Evolutionary conservation across 148 eudicot genomes (phyloP).

Genomic region (Gaultheria prostrata): DNA sequence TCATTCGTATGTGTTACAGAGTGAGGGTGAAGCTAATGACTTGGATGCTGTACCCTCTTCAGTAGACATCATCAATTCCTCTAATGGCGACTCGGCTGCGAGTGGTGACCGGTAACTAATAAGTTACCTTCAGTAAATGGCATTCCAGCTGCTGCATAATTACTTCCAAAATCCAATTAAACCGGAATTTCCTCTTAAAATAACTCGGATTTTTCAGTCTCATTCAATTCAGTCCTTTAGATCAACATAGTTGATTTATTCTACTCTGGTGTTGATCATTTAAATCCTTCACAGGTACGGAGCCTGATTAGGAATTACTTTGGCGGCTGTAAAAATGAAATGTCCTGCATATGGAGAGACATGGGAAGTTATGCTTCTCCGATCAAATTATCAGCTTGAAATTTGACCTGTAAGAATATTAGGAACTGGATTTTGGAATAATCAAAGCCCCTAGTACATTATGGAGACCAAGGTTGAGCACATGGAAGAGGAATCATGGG

Average conservation of each 20-base stretch:
- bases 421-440: constrained; percentile 1
- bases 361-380: not conserved
- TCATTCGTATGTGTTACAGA: not conserved
- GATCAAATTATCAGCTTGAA: not conserved
- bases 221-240: not conserved
- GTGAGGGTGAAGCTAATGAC: constrained; percentile 18
- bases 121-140: not conserved
- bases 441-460: not conserved
- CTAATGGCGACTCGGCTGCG: constrained; percentile 25
- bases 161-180: not conserved
- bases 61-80: constrained; percentile 20
- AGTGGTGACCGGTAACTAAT: constrained; percentile 20
- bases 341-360: not conserved
- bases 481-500: constrained; percentile 3
- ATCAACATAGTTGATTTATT: not conserved
- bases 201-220: not conserved
- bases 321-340: not conserved
- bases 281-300: constrained; percentile 6
- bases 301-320: constrained; percentile 11
- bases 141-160: not conserved
- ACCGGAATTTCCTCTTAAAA: not conserved
- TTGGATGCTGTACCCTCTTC: constrained; percentile 23
- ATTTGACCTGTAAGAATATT: not conserved
- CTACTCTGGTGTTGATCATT: not conserved
- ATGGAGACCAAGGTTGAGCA: constrained; percentile 6